Evolutionary conservation across 169 alveolate species (phyloP), one percentile per base, ranked within the genome.

Genomic region (Cyclospora cayetanensis): DNA sequence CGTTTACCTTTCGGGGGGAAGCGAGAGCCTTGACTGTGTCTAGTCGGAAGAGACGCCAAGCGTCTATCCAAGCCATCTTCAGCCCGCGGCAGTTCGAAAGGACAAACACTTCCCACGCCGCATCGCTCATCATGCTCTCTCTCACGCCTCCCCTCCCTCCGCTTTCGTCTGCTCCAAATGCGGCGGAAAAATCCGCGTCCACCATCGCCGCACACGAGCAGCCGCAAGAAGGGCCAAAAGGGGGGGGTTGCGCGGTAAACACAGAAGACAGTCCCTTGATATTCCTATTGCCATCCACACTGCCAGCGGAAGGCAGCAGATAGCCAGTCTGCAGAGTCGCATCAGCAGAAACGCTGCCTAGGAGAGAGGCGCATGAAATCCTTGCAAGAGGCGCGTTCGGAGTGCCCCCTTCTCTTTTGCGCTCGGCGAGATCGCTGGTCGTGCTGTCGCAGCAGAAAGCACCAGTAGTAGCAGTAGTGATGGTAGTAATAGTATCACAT

Each of bases 41-140:
- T 12, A 90, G 85, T 50, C 93, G 80, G 43, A 90, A 90, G 85
- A 74, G 60, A 5, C 93, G 66, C 93, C 93, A 90, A 52, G 83
- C 52, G 29, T 90, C 83, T n/a, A 52, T n/a, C 80, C 77, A 90
- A 1, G 90, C 85, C 5, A 39, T 82, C 37, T 90, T 90, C 34
- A 76, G 66, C 1, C 90, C 93, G 22, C 86, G 42, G 60, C 83
- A 72, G 65, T 60, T 87, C 15, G 34, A 22, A n/a, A 77, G 29
- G 76, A 87, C 92, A 22, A 87, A 87, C 34, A 60, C 41, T 60
- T 87, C 92, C 92, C 86, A 82, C 37, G 29, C 42, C 1, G 90
- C 90, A 53, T 50, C 90, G 63, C 53, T 11, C 29, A 9, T 29
- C 42, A 3, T 74, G 42, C 63, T 39, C 7, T 31, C 39, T 3